A percentile compares a stretch with the other conserved stretches of the same genome.
These are phyloP conservation scores for Hanseniaspora nectarophila DNA, from an alignment of 805 yeast genomes.

Conservation along the genomic window DNA sequence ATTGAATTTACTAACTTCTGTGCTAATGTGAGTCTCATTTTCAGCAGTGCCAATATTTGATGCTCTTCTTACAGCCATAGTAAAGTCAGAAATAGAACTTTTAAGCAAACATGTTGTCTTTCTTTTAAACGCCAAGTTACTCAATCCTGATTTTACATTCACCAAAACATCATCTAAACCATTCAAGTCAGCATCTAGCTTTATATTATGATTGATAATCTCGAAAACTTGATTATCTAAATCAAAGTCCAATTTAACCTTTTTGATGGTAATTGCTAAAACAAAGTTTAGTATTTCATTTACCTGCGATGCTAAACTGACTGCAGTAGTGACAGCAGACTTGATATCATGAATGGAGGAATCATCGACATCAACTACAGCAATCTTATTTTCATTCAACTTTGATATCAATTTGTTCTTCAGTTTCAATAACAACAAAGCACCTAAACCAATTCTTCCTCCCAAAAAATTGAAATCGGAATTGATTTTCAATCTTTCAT, in stretches of 20 bases:
- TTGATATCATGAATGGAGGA: not conserved
- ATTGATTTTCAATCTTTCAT: not conserved
- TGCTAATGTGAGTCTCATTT: not conserved
- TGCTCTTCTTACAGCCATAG: not conserved
- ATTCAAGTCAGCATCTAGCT: not conserved
- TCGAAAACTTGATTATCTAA: slow-evolving; percentile 7
- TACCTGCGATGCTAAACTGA: not conserved
- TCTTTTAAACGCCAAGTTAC: slow-evolving; percentile 1
- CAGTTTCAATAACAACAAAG: not conserved
- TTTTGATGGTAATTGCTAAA: not conserved
- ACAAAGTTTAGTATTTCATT: not conserved
- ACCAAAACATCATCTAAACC: not conserved
- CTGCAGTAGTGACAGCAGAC: not conserved
- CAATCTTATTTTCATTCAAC: not conserved
- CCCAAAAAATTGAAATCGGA: not conserved
- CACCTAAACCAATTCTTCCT: slow-evolving; percentile 5
- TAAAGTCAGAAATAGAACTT: not conserved
- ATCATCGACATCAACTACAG: not conserved
- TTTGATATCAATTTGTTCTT: not conserved
- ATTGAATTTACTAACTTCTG: not conserved
- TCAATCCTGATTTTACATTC: not conserved
- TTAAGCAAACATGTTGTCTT: not conserved
- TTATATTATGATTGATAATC: slow-evolving; percentile 4
- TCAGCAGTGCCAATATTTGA: not conserved
- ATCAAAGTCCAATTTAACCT: slow-evolving; percentile 1